phyloP scores from a whole-genome alignment of 164 flowering plant genomes.

The Vitis riparia region DNA sequence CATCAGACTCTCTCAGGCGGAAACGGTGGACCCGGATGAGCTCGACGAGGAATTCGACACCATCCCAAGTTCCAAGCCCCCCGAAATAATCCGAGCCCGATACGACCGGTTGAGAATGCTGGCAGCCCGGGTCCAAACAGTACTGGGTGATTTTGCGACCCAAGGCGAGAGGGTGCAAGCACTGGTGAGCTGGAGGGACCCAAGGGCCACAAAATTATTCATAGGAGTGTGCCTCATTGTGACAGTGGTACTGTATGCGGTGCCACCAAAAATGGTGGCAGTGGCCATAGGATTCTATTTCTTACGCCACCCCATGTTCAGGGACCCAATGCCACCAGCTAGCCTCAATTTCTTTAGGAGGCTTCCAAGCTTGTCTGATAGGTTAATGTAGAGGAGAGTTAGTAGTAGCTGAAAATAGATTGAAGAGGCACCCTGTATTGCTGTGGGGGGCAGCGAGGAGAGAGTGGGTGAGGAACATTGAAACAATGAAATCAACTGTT shows the following conservation, averaged over 20 bases:
- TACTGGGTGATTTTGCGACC: constrained; percentile 89
- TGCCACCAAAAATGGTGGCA: constrained; percentile 95
- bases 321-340: constrained; percentile 92
- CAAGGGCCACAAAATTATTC: constrained; percentile 85
- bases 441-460: neutral
- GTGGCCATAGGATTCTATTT: constrained; percentile 94
- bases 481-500: constrained; percentile 4
- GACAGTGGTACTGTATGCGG: constrained; percentile 61
- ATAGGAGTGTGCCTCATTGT: constrained; percentile 66
- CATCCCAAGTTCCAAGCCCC: constrained; percentile 66
- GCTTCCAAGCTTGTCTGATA: constrained; percentile 85
- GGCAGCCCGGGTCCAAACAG: constrained; percentile 81
- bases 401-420: neutral
- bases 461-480: neutral
- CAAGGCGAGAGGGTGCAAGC: constrained; percentile 97
- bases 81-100: constrained; percentile 63
- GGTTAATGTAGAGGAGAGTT: constrained; percentile 53
- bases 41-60: constrained; percentile 92
- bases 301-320: constrained; percentile 92
- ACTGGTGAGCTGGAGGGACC: constrained; percentile 95
- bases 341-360: constrained; percentile 89
- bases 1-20: constrained; percentile 71
- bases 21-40: constrained; percentile 79
- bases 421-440: no score
- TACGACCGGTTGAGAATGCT: constrained; percentile 79